Conservation (phyloP, 2,329 filamentous ascomycete species). For the Periconia sp. region DNA sequence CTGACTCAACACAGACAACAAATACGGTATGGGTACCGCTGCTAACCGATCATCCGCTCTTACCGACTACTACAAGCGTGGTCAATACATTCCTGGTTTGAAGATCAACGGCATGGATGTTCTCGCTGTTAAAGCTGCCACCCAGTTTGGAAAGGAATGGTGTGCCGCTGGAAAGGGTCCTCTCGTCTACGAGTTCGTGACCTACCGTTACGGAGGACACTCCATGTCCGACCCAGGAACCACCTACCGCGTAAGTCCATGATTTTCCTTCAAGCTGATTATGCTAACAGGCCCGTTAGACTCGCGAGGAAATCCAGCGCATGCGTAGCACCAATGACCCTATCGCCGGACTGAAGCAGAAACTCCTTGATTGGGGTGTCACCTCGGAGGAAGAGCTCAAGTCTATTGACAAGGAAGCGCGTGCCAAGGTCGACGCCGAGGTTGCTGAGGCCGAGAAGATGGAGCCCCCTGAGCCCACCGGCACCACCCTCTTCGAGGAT, state of each 20-base stretch:
- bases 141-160: conserved; percentile 91
- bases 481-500: conserved; percentile 90
- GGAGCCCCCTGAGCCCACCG: conserved; percentile 73
- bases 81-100: conserved; percentile 98
- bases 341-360: conserved; percentile 96
- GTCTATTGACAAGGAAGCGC: conserved; percentile 90
- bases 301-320: conserved; percentile 98
- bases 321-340: conserved; percentile 99
- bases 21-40: conserved; percentile 99
- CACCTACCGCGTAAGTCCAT: conserved; percentile 72
- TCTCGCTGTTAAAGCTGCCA: conserved; percentile 94
- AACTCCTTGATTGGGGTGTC: conserved; percentile 94
- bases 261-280: not conserved
- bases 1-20: conserved; percentile 74
- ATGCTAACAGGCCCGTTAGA: conserved; percentile 47
- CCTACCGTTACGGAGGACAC: conserved; percentile 98
- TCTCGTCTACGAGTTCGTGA: conserved; percentile 97
- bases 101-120: conserved; percentile 99
- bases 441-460: conserved; percentile 89
- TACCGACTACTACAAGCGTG: conserved; percentile 99
- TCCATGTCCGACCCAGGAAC: conserved; percentile 99
- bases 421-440: conserved; percentile 82
- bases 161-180: conserved; percentile 82
- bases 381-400: conserved; percentile 94
- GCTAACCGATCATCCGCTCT: conserved; percentile 90